Conservation (phyloP, 139 green algal genomes). For the Protoeuglena noctilucae region DNA sequence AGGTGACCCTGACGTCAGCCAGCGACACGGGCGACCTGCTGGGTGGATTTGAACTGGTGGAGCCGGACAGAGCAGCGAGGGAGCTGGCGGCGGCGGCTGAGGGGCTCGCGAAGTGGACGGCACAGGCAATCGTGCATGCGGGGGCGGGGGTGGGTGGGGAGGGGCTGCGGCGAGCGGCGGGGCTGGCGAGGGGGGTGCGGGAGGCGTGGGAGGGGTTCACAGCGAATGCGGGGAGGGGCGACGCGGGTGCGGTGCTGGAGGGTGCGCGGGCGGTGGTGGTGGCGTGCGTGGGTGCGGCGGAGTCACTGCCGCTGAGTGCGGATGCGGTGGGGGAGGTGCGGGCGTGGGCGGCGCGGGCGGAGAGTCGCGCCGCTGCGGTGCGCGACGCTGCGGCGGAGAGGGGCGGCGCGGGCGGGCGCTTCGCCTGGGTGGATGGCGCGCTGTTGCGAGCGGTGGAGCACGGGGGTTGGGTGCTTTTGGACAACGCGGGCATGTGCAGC, state of each 20-base stretch:
- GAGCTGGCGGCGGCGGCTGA: not conserved
- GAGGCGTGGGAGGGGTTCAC: not conserved
- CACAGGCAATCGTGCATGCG: too few relatives aligned
- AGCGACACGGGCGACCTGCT: constrained; percentile 93
- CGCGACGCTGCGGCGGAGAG: not conserved
- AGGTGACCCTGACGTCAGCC: constrained; percentile 61
- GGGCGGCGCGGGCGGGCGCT: constrained; percentile 46
- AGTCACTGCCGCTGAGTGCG: too few relatives aligned
- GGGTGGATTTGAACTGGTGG: constrained; percentile 91
- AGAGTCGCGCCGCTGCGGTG: not conserved
- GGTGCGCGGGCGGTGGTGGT: too few relatives aligned
- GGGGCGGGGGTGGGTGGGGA: too few relatives aligned
- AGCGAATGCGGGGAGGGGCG: not conserved
- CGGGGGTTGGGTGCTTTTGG: constrained; percentile 87
- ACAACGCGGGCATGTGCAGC: constrained; percentile 92
- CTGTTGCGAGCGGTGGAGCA: constrained; percentile 61
- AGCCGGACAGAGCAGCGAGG: constrained; percentile 19
- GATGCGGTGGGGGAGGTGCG: too few relatives aligned
- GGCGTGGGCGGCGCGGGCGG: too few relatives aligned
- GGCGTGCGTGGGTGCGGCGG: too few relatives aligned
- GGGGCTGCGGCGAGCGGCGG: too few relatives aligned
- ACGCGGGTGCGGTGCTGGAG: not conserved
- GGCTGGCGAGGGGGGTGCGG: not conserved
- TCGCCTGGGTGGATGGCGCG: constrained; percentile 94
- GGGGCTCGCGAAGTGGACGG: too few relatives aligned